phyloP scores from a whole-genome alignment of 1,139 yeast genomes.

The Geotrichum klebahnii region DNA sequence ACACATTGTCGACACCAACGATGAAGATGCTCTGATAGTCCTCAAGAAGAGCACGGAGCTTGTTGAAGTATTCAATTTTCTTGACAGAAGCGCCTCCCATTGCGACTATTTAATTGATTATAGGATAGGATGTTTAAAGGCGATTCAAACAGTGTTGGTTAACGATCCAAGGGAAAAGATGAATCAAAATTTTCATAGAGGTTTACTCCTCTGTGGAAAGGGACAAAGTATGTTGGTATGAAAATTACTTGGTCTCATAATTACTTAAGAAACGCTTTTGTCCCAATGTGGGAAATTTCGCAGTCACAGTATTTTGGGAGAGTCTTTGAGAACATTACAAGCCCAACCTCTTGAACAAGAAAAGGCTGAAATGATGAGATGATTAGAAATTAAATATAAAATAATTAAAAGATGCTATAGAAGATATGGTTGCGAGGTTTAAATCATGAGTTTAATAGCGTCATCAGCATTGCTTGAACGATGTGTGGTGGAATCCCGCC shows the following conservation, averaged over 20 bases:
- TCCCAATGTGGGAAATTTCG: not conserved
- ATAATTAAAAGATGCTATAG: not conserved
- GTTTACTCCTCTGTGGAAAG: not conserved
- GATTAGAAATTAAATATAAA: too few relatives aligned
- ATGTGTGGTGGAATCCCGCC: constrained; percentile 13
- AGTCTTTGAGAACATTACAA: too few relatives aligned
- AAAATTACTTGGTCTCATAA: not conserved
- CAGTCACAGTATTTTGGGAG: not conserved
- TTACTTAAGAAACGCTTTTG: not conserved
- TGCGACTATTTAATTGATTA: constrained; percentile 63
- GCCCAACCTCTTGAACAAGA: too few relatives aligned
- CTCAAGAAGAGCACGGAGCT: constrained; percentile 90
- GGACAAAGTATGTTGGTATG: not conserved
- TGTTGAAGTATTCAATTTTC: constrained; percentile 90
- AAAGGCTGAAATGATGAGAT: too few relatives aligned
- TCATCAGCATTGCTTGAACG: constrained; percentile 1
- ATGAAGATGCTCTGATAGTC: constrained; percentile 97
- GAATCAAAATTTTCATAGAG: not conserved
- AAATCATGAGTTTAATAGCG: constrained; percentile 12
- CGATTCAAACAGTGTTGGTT: constrained; percentile 22
- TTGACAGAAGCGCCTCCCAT: constrained; percentile 99
- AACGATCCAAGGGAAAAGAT: not conserved
- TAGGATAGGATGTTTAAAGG: constrained; percentile 98
- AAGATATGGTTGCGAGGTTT: not conserved
- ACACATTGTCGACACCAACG: constrained; percentile 99